Base-by-base conservation (phyloP, 2,329 filamentous ascomycete genomes). In the Monilinia fructigena region DNA sequence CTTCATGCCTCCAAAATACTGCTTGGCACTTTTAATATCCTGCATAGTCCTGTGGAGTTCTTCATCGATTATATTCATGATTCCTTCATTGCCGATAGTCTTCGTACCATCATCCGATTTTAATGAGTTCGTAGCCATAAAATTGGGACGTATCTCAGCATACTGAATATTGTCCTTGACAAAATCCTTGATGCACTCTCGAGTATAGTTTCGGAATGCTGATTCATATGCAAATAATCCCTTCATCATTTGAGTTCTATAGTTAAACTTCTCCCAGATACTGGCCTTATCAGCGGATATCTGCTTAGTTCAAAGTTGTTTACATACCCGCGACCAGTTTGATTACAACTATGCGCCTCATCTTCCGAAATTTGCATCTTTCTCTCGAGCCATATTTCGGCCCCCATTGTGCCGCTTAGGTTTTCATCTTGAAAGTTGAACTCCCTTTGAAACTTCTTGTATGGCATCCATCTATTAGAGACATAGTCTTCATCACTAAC, bases 161-260 rank as follows among this genome's bases (percentile, higher is more conserved):
- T 90, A 91, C 77, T 89, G 88, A 70, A 91, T 87, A 54, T 85
- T 85, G 73, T 91, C 87, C 7, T 79, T 73, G 28, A 86, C 82
- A 75, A 91, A 87, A 68, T 86, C 83, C 66, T 86, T 78, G 14
- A 90, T 83, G 26, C 85, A 86, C 3, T 78, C 75, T 12, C 79
- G 78, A 2, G 87, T 89, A 71, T 91, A 91, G 74, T 77, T 79
- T 56, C 80, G 79, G 73, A 87, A 90, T 4, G 87, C 86, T 4
- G 79, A 81, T 73, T 86, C 82, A 71, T 90, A 90, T 74, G 88
- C 89, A 72, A 90, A 83, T 0, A 91, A 79, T 0, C 89, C 89
- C 73, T 91, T 91, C 82, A 91, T 90, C 79, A 89, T 88, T 60
- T 87, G 82, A 4, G 89, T 91, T 4, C 87, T 82, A 59, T 83